Evolutionary conservation across 2,329 filamentous ascomycete species (phyloP), one percentile per base, ranked within the genome.

Genomic region (Hypocrella siamensis): DNA sequence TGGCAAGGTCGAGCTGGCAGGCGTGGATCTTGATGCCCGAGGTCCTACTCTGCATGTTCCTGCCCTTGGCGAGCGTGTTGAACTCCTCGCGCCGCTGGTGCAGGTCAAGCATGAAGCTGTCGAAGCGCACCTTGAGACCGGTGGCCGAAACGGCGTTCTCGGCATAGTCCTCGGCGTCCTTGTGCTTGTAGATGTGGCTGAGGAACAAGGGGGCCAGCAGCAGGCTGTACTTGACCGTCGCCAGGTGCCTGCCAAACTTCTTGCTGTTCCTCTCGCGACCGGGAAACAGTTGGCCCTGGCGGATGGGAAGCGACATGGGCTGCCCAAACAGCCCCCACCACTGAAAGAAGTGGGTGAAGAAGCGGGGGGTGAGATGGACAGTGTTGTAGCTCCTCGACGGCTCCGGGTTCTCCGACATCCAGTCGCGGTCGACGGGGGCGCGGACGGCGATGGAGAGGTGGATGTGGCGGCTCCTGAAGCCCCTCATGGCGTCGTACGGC

Each of bases 291-390:
- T 71, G 69, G 12, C 90, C 90, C 58, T 98, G 92, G 1, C 90
- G 82, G 35, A 98, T 79, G 9, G 90, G 92, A 18, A 98, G 65
- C 9, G 88, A 92, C 76, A 96, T 85, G 7, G 88, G 80, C 2
- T 88, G 86, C 7, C 85, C 85, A 54, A 98, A 98, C 42, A 96
- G 74, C 1, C 81, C 88, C 85, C 86, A 96, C 90, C 90, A 98
- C 35, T 77, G 75, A 58, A 86, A 96, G 63, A 98, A 98, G 51
- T 98, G 90, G 0, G 88, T 94, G 52, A 98, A 98, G 61, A 98
- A 93, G 7, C 86, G 77, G 5, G 90, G 90, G 2, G 82, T 90
- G 19, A 98, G 67, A 53, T 98, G 92, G 2, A 96, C 80, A 0
- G 88, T 85, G 49, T 98, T 98, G 61, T 98, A 98, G 49, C 88